These are phyloP conservation scores for Phytophthora citrophthora DNA, from an alignment of 352 stramenopile species.

Conservation along the genomic window DNA sequence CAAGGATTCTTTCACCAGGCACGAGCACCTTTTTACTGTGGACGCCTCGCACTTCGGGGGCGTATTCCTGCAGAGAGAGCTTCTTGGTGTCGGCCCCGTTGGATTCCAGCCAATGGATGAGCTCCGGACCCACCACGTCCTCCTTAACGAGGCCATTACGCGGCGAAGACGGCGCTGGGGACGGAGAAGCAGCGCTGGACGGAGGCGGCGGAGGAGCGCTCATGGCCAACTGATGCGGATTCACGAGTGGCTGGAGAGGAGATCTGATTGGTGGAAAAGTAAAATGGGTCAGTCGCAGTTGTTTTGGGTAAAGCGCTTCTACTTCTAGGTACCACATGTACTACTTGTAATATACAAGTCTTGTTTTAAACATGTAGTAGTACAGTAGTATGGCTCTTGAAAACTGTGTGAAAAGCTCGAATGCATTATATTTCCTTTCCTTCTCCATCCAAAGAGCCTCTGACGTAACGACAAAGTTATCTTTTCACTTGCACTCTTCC, in stretches of 20 bases:
- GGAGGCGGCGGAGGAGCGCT: constrained; percentile 33
- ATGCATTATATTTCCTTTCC: too few relatives aligned
- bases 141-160: constrained; percentile 22
- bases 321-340: too few relatives aligned
- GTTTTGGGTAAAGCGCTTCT: too few relatives aligned
- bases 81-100: constrained; percentile 83
- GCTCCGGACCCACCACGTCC: constrained; percentile 64
- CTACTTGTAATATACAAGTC: too few relatives aligned
- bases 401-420: too few relatives aligned
- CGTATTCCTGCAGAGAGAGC: constrained; percentile 87
- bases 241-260: background rate
- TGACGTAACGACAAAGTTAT: too few relatives aligned
- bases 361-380: too few relatives aligned
- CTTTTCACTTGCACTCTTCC: constrained; percentile 30
- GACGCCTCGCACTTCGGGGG: constrained; percentile 92
- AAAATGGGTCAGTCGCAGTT: too few relatives aligned
- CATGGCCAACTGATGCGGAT: constrained; percentile 31
- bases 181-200: background rate
- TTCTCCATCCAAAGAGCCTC: too few relatives aligned
- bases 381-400: too few relatives aligned
- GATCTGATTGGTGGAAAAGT: background rate
- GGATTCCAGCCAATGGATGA: constrained; percentile 79
- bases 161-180: background rate
- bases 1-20: constrained; percentile 88
- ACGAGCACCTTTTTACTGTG: constrained; percentile 90